A percentile compares a stretch with the other conserved stretches of the same genome.
Conservation (phyloP, 2,329 filamentous ascomycete species). For the Aureobasidium sp. region DNA sequence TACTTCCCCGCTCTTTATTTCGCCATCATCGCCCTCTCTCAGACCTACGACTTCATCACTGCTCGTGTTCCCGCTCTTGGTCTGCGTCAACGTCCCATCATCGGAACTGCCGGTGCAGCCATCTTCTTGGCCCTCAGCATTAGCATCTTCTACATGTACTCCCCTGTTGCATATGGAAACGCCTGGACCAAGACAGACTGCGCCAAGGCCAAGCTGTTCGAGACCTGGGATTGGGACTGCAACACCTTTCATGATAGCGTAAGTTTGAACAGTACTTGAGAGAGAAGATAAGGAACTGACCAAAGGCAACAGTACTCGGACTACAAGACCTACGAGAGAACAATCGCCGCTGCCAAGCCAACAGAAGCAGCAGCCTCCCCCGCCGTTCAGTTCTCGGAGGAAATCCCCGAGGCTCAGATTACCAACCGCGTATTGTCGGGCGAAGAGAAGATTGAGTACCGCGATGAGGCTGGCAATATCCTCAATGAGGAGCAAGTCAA, state of each 20-base stretch:
- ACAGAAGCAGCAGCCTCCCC: slow-evolving; percentile 29
- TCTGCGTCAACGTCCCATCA: slow-evolving; percentile 59
- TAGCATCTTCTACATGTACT: slow-evolving; percentile 73
- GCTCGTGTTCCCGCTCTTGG: slow-evolving; percentile 64
- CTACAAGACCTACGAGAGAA: slow-evolving; percentile 12
- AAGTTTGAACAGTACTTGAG: slow-evolving; percentile 43
- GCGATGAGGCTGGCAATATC: slow-evolving; percentile 87
- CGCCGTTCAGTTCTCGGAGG: slow-evolving; percentile 30
- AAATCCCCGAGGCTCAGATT: slow-evolving; percentile 24
- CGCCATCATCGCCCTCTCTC: slow-evolving; percentile 79
- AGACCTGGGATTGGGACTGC: slow-evolving; percentile 96
- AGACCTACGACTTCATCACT: slow-evolving; percentile 79
- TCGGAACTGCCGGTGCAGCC: slow-evolving; percentile 69
- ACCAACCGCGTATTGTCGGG: slow-evolving; percentile 22
- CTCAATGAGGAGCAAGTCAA: slow-evolving; percentile 78
- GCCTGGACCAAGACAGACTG: slow-evolving; percentile 87
- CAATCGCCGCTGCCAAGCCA: slow-evolving; percentile 17
- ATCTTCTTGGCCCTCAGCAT: slow-evolving; percentile 68
- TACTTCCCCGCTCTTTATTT: slow-evolving; percentile 98
- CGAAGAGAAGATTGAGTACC: slow-evolving; percentile 77
- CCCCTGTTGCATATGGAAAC: slow-evolving; percentile 88
- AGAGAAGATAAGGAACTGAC: not conserved
- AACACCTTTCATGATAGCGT: slow-evolving; percentile 84
- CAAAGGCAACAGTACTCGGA: slow-evolving; percentile 23
- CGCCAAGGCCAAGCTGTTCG: slow-evolving; percentile 77